These are phyloP conservation scores for Canavalia ensiformis DNA, from an alignment of 306 rosid genomes.

Conservation along the genomic window DNA sequence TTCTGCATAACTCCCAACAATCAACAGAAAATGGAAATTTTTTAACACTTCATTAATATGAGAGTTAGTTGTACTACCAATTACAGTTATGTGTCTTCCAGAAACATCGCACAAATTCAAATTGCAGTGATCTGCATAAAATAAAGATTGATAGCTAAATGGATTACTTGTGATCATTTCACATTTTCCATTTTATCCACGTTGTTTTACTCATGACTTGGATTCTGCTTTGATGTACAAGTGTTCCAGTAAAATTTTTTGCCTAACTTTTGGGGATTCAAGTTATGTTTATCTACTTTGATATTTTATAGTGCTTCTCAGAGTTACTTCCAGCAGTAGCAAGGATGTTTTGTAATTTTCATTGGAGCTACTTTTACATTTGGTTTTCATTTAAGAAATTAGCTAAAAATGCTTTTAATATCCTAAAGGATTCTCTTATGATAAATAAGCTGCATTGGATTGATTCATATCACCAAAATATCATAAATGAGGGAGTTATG, in stretches of 20 bases:
- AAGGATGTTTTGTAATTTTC: background rate
- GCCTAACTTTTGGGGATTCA: background rate
- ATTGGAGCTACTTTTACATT: background rate
- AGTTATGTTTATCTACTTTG: background rate
- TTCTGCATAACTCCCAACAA: slow-evolving; percentile 34
- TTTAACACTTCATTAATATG: slow-evolving; percentile 7
- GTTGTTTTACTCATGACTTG: background rate
- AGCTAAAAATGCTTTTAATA: background rate
- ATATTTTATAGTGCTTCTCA: background rate
- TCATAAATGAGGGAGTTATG: background rate
- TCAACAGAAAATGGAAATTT: background rate
- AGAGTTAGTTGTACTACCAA: slow-evolving; percentile 3
- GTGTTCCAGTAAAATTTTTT: background rate
- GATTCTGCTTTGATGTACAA: background rate
- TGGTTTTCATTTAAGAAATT: background rate
- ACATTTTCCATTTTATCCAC: slow-evolving; percentile 8
- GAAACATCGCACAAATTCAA: slow-evolving; percentile 7
- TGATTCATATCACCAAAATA: background rate
- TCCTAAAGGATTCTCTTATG: background rate
- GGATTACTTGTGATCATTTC: background rate
- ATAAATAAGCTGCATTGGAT: slow-evolving; percentile 1
- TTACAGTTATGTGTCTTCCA: background rate
- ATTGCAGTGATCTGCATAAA: slow-evolving; percentile 26
- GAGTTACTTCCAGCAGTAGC: background rate
- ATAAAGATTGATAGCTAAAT: slow-evolving; percentile 20